A percentile compares a stretch with the other conserved stretches of the same genome.
phyloP scores from a whole-genome alignment of 805 yeast genomes.

The Saccharomycopsis capsularis region DNA sequence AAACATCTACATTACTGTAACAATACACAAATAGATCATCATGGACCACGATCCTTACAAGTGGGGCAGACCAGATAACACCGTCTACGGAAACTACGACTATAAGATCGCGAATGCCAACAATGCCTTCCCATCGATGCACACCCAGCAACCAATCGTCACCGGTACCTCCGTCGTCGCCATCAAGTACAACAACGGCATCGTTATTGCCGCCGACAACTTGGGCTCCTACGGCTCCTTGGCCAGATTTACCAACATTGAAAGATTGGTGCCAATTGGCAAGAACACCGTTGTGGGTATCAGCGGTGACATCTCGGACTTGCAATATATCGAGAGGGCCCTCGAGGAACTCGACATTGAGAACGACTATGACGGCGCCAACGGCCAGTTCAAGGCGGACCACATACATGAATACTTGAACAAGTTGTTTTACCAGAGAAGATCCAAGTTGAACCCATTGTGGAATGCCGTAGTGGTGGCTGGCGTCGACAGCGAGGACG shows the following conservation, averaged over 20 bases:
- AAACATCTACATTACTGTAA: too few species aligned
- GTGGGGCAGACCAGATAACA: slow-evolving; percentile 94
- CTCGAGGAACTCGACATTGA: slow-evolving; percentile 75
- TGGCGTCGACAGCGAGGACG: slow-evolving; percentile 66
- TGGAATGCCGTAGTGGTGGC: slow-evolving; percentile 94
- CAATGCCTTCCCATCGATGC: slow-evolving; percentile 58
- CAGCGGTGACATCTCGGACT: slow-evolving; percentile 90
- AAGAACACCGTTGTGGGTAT: slow-evolving; percentile 82
- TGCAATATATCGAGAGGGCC: slow-evolving; percentile 71
- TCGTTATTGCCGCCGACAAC: slow-evolving; percentile 91
- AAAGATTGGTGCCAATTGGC: slow-evolving; percentile 82
- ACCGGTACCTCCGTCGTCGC: slow-evolving; percentile 96
- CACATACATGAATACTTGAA: slow-evolving; percentile 84
- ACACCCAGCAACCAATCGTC: slow-evolving; percentile 90
- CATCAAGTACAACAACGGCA: slow-evolving; percentile 83
- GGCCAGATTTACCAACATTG: slow-evolving; percentile 76
- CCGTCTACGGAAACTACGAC: slow-evolving; percentile 76
- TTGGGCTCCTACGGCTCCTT: slow-evolving; percentile 91
- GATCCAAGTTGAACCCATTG: slow-evolving; percentile 90
- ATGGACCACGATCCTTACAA: slow-evolving; percentile 94
- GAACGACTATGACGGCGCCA: slow-evolving; percentile 63
- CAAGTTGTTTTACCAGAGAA: slow-evolving; percentile 75
- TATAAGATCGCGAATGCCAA: slow-evolving; percentile 61
- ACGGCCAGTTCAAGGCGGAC: slow-evolving; percentile 58
- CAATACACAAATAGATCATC: too few species aligned